Evolutionary conservation across 2,329 filamentous ascomycete species (phyloP).

Genomic region (Didymella pomorum): DNA sequence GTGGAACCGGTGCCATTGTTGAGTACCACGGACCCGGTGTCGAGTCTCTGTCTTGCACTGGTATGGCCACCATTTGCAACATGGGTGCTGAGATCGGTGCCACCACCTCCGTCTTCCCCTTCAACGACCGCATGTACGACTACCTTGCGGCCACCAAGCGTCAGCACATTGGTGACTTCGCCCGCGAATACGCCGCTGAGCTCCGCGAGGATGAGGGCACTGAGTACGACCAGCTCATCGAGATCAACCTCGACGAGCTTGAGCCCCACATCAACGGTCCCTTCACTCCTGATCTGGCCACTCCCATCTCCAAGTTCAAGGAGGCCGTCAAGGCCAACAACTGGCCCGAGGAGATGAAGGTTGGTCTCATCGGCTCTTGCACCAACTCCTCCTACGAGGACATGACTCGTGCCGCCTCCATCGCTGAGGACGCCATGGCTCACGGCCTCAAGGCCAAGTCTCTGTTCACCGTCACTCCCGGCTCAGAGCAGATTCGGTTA

Average conservation of each 20-base stretch:
- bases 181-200: conserved; percentile 82
- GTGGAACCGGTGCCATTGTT: conserved; percentile 90
- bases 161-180: conserved; percentile 86
- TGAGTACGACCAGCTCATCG: conserved; percentile 94
- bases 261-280: conserved; percentile 99
- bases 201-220: conserved; percentile 88
- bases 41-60: conserved; percentile 77
- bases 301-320: conserved; percentile 97
- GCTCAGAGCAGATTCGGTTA: conserved; percentile 85
- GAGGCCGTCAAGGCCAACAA: conserved; percentile 91
- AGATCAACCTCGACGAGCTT: conserved; percentile 92
- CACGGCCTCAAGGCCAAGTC: conserved; percentile 95
- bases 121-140: conserved; percentile 97
- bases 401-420: conserved; percentile 91
- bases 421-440: conserved; percentile 87
- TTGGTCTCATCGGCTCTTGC: conserved; percentile 96
- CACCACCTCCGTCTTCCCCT: conserved; percentile 95
- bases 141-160: conserved; percentile 94
- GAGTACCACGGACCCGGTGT: conserved; percentile 80
- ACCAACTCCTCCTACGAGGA: conserved; percentile 91
- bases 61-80: conserved; percentile 80
- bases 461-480: conserved; percentile 92
- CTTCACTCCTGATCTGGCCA: conserved; percentile 97
- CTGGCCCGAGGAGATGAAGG: conserved; percentile 97
- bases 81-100: conserved; percentile 70